A percentile compares a stretch with the other conserved stretches of the same genome.
phyloP scores from a whole-genome alignment of 495 filamentous ascomycete genomes.

The Rhypophila decipiens region DNA sequence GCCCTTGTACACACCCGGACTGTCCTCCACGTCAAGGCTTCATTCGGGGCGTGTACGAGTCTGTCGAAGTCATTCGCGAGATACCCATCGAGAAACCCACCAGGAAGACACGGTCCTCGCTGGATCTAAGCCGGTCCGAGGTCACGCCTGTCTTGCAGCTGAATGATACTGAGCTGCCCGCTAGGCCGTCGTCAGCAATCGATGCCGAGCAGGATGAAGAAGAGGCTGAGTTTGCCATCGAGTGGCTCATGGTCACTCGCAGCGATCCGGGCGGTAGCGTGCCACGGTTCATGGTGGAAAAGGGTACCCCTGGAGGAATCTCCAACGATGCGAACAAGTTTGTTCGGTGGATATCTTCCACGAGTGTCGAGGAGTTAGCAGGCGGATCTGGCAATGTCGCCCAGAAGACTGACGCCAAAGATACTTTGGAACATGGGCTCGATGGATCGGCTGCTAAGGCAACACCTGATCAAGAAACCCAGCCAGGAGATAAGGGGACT shows the following conservation, averaged over 20 bases:
- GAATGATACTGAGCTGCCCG: slow-evolving; percentile 9
- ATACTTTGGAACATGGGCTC: slow-evolving; percentile 13
- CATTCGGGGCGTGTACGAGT: slow-evolving; percentile 83
- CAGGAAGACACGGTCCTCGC: slow-evolving; percentile 24
- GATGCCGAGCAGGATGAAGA: slow-evolving; percentile 39
- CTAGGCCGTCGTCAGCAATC: slow-evolving; percentile 6
- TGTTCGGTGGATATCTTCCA: slow-evolving; percentile 69
- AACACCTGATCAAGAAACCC: no score
- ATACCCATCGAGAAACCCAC: slow-evolving; percentile 47
- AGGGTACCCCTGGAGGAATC: slow-evolving; percentile 81
- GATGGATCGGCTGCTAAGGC: not conserved
- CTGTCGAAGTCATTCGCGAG: slow-evolving; percentile 85
- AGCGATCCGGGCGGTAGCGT: slow-evolving; percentile 90
- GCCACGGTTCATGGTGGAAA: slow-evolving; percentile 89
- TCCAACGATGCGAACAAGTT: slow-evolving; percentile 79
- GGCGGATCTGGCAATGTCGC: no score
- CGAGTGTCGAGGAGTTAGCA: slow-evolving; percentile 38
- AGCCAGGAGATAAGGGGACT: not conserved
- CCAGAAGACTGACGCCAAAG: slow-evolving; percentile 11
- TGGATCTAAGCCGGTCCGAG: slow-evolving; percentile 25
- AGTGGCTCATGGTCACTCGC: slow-evolving; percentile 97
- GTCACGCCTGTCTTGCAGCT: no score
- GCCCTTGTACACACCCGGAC: slow-evolving; percentile 70
- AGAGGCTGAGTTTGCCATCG: slow-evolving; percentile 55
- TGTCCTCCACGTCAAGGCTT: slow-evolving; percentile 61